A percentile compares a stretch with the other conserved stretches of the same genome.
Conservation (phyloP, 2,329 filamentous ascomycete genomes). For the Celoporthe dispersa region DNA sequence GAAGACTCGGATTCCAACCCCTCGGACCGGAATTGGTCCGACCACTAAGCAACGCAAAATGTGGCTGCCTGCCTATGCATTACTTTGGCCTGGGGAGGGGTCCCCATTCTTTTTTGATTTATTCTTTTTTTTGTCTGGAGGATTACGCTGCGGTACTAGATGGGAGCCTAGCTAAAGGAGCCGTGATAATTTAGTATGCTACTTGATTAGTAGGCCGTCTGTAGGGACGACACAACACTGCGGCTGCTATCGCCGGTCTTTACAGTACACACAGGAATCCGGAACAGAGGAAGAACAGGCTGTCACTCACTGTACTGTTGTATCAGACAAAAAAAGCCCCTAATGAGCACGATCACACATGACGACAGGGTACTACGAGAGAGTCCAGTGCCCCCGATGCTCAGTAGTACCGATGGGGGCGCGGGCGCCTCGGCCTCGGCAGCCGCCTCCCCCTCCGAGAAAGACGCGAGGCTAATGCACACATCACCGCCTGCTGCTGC, state of each 20-base stretch:
- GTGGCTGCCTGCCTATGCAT: background rate
- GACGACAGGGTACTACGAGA: background rate
- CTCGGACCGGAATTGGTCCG: background rate
- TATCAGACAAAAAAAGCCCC: background rate
- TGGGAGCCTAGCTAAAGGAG: background rate
- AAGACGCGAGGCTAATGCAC: slow-evolving; percentile 29
- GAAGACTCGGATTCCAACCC: background rate
- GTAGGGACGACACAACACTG: background rate
- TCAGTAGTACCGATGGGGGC: background rate
- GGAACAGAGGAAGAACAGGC: background rate
- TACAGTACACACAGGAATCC: background rate
- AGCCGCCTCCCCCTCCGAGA: slow-evolving; percentile 30
- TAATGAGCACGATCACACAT: background rate
- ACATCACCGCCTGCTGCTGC: background rate
- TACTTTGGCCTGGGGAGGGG: background rate
- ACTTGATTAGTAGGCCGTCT: no score
- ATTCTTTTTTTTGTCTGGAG: no score
- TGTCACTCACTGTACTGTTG: background rate
- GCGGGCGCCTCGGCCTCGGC: slow-evolving; percentile 22
- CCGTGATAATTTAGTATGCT: no score
- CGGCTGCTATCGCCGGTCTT: background rate
- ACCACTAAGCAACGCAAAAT: background rate
- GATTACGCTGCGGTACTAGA: no score
- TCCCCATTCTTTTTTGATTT: no score
- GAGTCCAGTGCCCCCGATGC: background rate